A percentile compares a stretch with the other conserved stretches of the same genome.
Conservation (phyloP, 768 basidiomycete genomes). For the Postia placenta region DNA sequence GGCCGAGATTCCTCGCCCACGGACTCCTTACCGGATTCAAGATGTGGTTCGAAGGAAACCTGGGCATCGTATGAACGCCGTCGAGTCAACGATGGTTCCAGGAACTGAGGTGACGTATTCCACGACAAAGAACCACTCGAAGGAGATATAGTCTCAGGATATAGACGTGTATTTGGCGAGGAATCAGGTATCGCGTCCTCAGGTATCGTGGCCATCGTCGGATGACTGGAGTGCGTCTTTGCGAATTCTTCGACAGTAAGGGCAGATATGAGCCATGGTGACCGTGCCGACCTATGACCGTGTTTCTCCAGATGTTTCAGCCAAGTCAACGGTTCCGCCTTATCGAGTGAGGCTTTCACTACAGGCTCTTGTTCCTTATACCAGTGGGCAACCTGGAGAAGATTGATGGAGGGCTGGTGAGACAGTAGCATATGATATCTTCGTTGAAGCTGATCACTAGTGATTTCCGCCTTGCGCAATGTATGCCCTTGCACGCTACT, state of each 20-base stretch:
- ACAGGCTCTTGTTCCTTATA: slow-evolving; percentile 42
- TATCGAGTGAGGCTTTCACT: slow-evolving; percentile 49
- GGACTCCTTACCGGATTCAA: slow-evolving; percentile 42
- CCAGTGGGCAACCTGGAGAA: slow-evolving; percentile 54
- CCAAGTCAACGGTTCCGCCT: slow-evolving; percentile 70
- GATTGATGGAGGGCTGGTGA: slow-evolving; percentile 32
- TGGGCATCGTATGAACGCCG: slow-evolving; percentile 37
- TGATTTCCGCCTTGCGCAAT: slow-evolving; percentile 56
- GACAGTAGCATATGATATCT: slow-evolving; percentile 53
- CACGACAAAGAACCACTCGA: slow-evolving; percentile 22
- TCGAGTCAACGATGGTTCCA: slow-evolving; percentile 33
- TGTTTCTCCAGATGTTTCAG: slow-evolving; percentile 56
- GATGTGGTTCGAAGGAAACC: slow-evolving; percentile 53
- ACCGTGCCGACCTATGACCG: slow-evolving; percentile 28
- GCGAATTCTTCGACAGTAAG: slow-evolving; percentile 63
- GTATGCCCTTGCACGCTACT: slow-evolving; percentile 45
- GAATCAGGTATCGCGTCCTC: slow-evolving; percentile 28
- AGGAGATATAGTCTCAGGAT: slow-evolving; percentile 15
- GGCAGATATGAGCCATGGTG: slow-evolving; percentile 62
- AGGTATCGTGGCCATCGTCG: slow-evolving; percentile 38
- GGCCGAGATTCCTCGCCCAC: slow-evolving; percentile 37
- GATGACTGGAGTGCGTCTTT: slow-evolving; percentile 32
- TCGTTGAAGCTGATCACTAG: slow-evolving; percentile 56
- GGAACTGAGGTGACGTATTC: slow-evolving; percentile 32
- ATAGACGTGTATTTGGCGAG: slow-evolving; percentile 9